These are phyloP conservation scores for Carex littledalei DNA, from an alignment of 176 grass and related monocot species.

Conservation along the genomic window DNA sequence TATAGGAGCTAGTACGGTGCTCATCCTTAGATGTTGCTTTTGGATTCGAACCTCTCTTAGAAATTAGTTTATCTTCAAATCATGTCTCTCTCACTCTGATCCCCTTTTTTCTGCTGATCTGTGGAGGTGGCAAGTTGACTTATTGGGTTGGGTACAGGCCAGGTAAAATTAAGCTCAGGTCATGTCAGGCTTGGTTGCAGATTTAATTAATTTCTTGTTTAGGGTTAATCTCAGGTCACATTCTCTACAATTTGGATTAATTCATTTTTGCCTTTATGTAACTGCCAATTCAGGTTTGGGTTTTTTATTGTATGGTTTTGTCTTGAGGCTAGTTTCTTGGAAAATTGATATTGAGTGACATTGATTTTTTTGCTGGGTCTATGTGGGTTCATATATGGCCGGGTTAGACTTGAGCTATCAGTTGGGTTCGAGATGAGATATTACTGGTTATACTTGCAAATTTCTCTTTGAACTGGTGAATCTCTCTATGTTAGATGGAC, in stretches of 20 bases:
- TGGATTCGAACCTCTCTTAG: too few species aligned
- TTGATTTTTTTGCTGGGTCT: not conserved
- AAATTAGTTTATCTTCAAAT: too few species aligned
- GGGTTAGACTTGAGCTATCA: not conserved
- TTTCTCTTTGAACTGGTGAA: not conserved
- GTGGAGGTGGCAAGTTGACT: not conserved
- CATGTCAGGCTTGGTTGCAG: not conserved
- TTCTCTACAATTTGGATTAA: not conserved
- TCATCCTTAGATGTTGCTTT: too few species aligned
- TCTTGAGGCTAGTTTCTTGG: not conserved
- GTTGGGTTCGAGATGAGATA: not conserved
- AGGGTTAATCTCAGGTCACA: not conserved
- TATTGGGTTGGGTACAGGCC: not conserved
- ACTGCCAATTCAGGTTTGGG: not conserved
- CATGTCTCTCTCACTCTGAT: too few species aligned
- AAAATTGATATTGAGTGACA: not conserved
- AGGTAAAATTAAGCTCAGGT: not conserved
- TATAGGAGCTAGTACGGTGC: not conserved
- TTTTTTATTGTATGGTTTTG: not conserved
- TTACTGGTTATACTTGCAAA: too few species aligned
- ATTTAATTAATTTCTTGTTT: not conserved
- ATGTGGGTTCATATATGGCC: not conserved
- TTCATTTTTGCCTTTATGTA: not conserved
- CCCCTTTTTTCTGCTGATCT: not conserved
- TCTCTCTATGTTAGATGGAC: not conserved